Percentiles rank a stretch among this genome's conserved stretches.
phyloP scores from a whole-genome alignment of 257 asterid species.

The Paulownia fortunei region DNA sequence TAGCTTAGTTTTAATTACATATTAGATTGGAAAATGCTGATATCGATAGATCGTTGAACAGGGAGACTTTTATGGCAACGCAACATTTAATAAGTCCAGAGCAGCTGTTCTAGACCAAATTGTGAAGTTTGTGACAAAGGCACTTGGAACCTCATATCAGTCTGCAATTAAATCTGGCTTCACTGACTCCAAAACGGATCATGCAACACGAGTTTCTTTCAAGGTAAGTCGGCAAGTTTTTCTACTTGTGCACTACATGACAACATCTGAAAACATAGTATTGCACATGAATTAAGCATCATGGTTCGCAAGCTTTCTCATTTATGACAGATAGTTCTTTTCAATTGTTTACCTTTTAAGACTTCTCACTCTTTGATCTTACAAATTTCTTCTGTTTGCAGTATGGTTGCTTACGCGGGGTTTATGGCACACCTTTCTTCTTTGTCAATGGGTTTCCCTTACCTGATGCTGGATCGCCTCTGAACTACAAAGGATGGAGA shows the following conservation, averaged over 20 bases:
- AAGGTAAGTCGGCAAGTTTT: conserved; percentile 54
- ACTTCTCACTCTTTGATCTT: background rate
- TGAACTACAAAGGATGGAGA: conserved; percentile 61
- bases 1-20: no score
- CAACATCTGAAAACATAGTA: background rate
- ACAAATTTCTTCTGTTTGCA: conserved; percentile 32
- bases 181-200: conserved; percentile 57
- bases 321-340: background rate
- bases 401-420: conserved; percentile 89
- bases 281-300: no score
- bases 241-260: background rate
- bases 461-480: conserved; percentile 74
- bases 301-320: no score
- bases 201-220: conserved; percentile 72
- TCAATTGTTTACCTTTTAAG: background rate
- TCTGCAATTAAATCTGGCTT: conserved; percentile 64
- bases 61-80: conserved; percentile 60
- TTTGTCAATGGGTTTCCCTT: conserved; percentile 87
- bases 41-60: conserved; percentile 37
- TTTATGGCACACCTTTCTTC: conserved; percentile 87
- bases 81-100: conserved; percentile 64
- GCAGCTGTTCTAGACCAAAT: conserved; percentile 43
- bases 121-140: conserved; percentile 40
- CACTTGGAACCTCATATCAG: conserved; percentile 49
- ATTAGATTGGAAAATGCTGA: background rate